Conservation (phyloP, 2,329 filamentous ascomycete genomes). For the Colletotrichum theobromicola region DNA sequence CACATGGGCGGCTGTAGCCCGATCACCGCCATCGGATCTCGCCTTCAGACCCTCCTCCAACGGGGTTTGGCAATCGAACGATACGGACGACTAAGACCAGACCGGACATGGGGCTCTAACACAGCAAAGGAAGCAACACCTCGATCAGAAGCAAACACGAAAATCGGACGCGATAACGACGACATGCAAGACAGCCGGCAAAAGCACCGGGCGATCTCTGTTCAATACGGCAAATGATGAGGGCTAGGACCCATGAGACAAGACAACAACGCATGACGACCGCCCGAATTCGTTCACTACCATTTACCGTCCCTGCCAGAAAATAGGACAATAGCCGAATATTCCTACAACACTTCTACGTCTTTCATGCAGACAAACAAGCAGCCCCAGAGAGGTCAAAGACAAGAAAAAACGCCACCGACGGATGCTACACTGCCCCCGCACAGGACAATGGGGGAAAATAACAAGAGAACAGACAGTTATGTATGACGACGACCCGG, state of each 20-base stretch:
- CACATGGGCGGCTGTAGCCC: not conserved
- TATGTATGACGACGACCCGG: slow-evolving; percentile 6
- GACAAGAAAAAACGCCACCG: not conserved
- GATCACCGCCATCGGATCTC: not conserved
- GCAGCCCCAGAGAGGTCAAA: not conserved
- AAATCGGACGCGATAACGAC: not conserved
- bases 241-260: not conserved
- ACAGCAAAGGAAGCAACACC: not conserved
- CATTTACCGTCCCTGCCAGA: not conserved
- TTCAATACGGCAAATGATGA: not conserved
- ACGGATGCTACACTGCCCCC: slow-evolving; percentile 6
- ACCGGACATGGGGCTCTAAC: not conserved
- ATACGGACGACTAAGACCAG: not conserved
- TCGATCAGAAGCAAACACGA: not conserved
- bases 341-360: not conserved
- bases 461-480: not conserved
- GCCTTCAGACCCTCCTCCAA: not conserved
- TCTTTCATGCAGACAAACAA: slow-evolving; percentile 1
- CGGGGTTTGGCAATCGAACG: not conserved
- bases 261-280: slow-evolving; percentile 4
- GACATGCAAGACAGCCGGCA: not conserved
- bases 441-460: not conserved
- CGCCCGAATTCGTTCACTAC: not conserved
- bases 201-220: not conserved
- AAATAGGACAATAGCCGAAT: not conserved